Evolutionary conservation across 2,329 filamentous ascomycete genomes (phyloP).

Genomic region (Ophiocordyceps camponoti-leonardi): DNA sequence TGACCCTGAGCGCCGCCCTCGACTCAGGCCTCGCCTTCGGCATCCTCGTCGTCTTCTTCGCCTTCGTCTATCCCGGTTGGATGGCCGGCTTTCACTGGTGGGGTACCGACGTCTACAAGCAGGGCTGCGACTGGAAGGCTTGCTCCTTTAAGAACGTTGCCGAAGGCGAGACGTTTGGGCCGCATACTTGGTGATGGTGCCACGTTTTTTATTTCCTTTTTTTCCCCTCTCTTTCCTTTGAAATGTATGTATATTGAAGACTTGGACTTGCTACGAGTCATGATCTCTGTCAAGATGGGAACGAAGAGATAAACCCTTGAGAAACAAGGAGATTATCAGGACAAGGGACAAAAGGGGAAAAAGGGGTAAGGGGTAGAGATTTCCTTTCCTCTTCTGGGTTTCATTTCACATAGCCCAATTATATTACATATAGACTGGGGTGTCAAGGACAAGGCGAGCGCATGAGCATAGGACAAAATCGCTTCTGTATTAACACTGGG

Average conservation of each 20-base stretch:
- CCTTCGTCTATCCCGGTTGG: constrained; percentile 65
- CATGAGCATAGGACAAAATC: not conserved
- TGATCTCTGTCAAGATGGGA: not conserved
- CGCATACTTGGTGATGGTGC: constrained; percentile 32
- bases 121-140: constrained; percentile 72
- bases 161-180: constrained; percentile 50
- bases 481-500: not conserved
- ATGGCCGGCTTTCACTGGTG: constrained; percentile 66
- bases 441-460: not conserved
- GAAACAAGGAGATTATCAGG: not conserved
- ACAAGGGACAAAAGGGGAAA: no score
- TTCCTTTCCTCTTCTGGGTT: not conserved
- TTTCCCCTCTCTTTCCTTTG: not conserved
- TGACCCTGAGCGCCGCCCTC: constrained; percentile 70
- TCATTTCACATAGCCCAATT: not conserved
- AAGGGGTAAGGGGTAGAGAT: not conserved
- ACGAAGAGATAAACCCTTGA: not conserved
- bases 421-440: not conserved
- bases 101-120: constrained; percentile 75
- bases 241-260: not conserved
- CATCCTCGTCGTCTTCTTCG: constrained; percentile 72
- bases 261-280: not conserved
- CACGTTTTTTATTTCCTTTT: no score
- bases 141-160: constrained; percentile 51
- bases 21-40: constrained; percentile 72